Conservation (phyloP, 2,329 filamentous ascomycete species). For the Pseudocercospora macadamiae region DNA sequence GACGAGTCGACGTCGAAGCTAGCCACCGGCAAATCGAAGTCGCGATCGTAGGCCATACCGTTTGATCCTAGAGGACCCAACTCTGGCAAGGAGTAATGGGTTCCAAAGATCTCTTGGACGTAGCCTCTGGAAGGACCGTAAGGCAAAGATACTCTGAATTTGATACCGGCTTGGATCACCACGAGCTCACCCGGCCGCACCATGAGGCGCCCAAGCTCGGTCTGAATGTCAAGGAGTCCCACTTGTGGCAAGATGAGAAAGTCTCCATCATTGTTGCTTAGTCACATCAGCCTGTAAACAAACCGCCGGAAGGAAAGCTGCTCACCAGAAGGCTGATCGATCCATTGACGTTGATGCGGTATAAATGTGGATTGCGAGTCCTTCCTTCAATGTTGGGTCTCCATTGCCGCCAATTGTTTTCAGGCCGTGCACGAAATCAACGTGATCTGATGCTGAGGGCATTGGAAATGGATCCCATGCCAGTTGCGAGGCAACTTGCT, state of each 20-base stretch:
- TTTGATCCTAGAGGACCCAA: conserved; percentile 67
- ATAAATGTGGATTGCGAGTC: conserved; percentile 30
- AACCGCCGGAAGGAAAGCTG: no score
- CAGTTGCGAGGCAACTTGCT: conserved; percentile 13
- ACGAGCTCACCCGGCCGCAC: conserved; percentile 67
- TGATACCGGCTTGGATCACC: conserved; percentile 66
- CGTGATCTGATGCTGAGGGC: conserved; percentile 11
- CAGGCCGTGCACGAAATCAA: conserved; percentile 29
- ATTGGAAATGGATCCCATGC: conserved; percentile 24
- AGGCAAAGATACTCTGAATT: conserved; percentile 56
- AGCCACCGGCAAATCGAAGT: conserved; percentile 65
- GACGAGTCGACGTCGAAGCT: conserved; percentile 56
- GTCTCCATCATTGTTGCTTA: conserved; percentile 78
- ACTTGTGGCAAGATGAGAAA: conserved; percentile 66
- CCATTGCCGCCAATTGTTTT: conserved; percentile 30
- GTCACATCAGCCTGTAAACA: no score
- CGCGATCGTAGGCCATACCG: conserved; percentile 64
- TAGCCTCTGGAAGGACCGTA: conserved; percentile 43
- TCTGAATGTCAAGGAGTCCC: conserved; percentile 66
- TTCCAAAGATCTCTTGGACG: conserved; percentile 67
- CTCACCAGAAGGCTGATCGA: conserved; percentile 63
- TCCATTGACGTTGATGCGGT: conserved; percentile 27
- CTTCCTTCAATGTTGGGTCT: conserved; percentile 25
- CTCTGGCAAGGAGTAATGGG: conserved; percentile 65
- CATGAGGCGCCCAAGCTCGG: conserved; percentile 64